Conservation (phyloP, 306 rosid genomes). For the Cucumis melo region DNA sequence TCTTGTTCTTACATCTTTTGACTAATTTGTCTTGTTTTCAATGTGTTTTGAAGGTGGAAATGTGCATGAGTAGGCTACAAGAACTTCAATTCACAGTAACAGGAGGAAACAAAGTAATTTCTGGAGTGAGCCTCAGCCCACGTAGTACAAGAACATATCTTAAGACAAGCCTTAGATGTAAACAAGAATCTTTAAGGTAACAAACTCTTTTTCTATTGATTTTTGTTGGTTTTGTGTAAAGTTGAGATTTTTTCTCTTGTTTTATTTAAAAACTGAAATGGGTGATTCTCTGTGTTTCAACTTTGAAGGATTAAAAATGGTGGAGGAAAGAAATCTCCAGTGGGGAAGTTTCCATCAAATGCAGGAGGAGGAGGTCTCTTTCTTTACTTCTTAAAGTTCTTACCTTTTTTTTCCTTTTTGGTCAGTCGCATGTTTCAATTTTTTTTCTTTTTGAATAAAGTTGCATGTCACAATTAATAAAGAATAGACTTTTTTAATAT, state of each 20-base stretch:
- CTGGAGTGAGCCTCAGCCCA: slow-evolving; percentile 87
- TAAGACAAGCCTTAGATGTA: slow-evolving; percentile 83
- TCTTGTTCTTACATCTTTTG: neutral
- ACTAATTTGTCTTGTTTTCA: neutral
- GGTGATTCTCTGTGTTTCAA: neutral
- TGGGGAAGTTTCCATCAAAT: slow-evolving; percentile 58
- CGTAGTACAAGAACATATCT: slow-evolving; percentile 78
- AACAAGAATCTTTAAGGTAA: slow-evolving; percentile 78
- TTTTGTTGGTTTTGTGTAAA: neutral
- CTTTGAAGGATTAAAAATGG: slow-evolving; percentile 41
- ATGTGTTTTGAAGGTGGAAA: slow-evolving; percentile 44
- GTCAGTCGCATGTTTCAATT: neutral
- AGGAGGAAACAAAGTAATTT: slow-evolving; percentile 68
- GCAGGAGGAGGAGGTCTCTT: slow-evolving; percentile 53
- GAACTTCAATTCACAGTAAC: slow-evolving; percentile 73
- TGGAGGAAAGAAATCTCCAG: slow-evolving; percentile 49
- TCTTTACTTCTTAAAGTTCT: neutral
- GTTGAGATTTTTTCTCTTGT: neutral
- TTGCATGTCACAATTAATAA: too few species aligned
- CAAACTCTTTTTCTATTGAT: too few species aligned
- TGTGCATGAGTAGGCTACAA: slow-evolving; percentile 77
- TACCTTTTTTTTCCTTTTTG: neutral
- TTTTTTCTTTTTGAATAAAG: too few species aligned
- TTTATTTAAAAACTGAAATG: slow-evolving; percentile 3
- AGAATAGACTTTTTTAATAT: too few species aligned